Evolutionary conservation across 352 stramenopile species (phyloP).

Genomic region (Phytophthora lateralis): DNA sequence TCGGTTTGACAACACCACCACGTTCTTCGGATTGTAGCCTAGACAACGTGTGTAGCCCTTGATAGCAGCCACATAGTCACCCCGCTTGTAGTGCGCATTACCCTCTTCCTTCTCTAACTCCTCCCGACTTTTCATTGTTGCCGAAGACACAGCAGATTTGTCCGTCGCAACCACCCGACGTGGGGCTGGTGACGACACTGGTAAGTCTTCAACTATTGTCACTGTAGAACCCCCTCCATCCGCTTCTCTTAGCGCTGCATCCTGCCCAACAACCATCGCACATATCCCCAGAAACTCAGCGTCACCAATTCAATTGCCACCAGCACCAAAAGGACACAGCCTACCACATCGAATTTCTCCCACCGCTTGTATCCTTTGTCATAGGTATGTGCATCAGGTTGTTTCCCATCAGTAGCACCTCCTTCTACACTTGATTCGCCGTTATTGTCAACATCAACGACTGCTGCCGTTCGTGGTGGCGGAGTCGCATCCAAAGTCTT

Average conservation of each 20-base stretch:
- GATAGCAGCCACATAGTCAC: constrained; percentile 88
- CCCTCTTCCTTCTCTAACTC: constrained; percentile 90
- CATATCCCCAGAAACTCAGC: neutral
- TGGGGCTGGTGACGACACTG: neutral
- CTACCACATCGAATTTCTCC: constrained; percentile 89
- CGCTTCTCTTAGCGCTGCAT: constrained; percentile 52
- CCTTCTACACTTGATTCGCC: neutral
- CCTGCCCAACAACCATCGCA: constrained; percentile 28
- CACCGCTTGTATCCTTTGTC: constrained; percentile 92
- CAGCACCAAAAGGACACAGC: constrained; percentile 4
- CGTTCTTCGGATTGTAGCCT: constrained; percentile 71
- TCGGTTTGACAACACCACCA: constrained; percentile 88
- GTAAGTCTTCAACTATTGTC: neutral
- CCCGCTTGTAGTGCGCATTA: constrained; percentile 90
- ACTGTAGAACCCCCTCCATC: constrained; percentile 22
- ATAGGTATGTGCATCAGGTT: constrained; percentile 78
- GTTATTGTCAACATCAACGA: constrained; percentile 7
- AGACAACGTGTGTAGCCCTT: constrained; percentile 90
- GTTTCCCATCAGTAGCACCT: constrained; percentile 19
- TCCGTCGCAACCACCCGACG: constrained; percentile 12
- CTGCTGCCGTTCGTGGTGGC: constrained; percentile 28
- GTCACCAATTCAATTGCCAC: neutral
- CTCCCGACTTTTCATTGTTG: constrained; percentile 42
- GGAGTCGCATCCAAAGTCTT: constrained; percentile 17
- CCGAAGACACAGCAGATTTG: neutral